Base-by-base conservation (phyloP, 1,284 basidiomycete species). In the Earliella scabrosa region DNA sequence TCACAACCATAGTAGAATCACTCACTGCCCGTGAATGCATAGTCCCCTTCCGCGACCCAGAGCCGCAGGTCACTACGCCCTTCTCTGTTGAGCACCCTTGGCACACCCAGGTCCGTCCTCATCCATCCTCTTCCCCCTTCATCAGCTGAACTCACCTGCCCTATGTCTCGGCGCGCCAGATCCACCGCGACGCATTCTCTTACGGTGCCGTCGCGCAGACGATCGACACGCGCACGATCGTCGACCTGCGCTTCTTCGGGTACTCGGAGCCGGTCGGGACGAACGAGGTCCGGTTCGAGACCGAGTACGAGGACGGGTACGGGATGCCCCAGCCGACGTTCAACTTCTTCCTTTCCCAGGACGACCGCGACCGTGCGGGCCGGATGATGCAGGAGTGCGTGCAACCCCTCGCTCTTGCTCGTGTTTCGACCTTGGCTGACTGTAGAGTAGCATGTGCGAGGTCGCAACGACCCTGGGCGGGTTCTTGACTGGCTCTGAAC, bases 241-340 rank as follows among this genome's bases (percentile, higher is more conserved):
- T 68, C 36, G 68, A 69, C 59, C 59, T 61, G 45, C 60, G 66
- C 35, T 68, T 62, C 41, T 73, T 74, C 57, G 64, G 64, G 29
- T 69, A 69, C 36, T 66, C 63, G 26, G 67, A 68, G 47, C 59
- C 63, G 34, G 59, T 58, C 13, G 48, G 55, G 40, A 27, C 48
- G 11, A 73, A 74, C 54, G 51, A 54, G 26, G 32, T 74, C 26
- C 36, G 52, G 10, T 73, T 73, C 59, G 56, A 64, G 46, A 45
- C 54, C 10, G 49, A 52, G 32, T 29, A 61, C 45, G 59, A 60
- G 11, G 73, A 75, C 48, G 58, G 56, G 5, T 74, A 71, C 54
- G 71, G 66, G n/a, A 73, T 75, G 72, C 73, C 73, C 27, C 73
- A 75, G 58, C 66, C 72, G 14, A 75, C 73, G 14, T 69, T 72